phyloP scores from a whole-genome alignment of 768 basidiomycete genomes.

The Naematelia aurantialba region DNA sequence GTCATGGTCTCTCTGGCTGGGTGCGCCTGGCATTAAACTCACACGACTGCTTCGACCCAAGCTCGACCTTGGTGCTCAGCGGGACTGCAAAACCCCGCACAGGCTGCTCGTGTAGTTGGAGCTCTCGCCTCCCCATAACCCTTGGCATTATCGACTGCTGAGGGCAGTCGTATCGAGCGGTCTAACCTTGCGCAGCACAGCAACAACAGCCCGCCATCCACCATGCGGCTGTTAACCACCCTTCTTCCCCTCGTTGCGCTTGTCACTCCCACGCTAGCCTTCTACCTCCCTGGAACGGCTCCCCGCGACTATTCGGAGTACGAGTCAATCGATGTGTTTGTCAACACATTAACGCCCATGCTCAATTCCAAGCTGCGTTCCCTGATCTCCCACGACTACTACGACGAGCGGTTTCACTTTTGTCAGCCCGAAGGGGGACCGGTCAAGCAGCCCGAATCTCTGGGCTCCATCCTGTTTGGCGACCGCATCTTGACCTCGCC shows the following conservation, averaged over 20 bases:
- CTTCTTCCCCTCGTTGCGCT: background rate
- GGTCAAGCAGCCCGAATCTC: conserved; percentile 62
- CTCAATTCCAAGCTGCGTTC: conserved; percentile 52
- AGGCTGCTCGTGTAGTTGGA: too few species aligned
- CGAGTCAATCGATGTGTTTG: conserved; percentile 60
- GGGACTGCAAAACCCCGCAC: too few species aligned
- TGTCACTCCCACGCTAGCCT: conserved; percentile 53
- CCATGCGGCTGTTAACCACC: background rate
- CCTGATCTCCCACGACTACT: conserved; percentile 74
- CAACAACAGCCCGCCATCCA: background rate
- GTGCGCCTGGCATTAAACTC: too few species aligned
- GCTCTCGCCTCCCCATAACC: too few species aligned
- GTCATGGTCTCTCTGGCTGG: too few species aligned
- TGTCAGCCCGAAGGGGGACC: conserved; percentile 72
- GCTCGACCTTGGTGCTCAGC: too few species aligned
- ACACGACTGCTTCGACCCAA: too few species aligned
- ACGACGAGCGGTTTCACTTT: conserved; percentile 76
- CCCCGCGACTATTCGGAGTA: conserved; percentile 73
- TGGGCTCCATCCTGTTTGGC: conserved; percentile 93
- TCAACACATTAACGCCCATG: conserved; percentile 88
- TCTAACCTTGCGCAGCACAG: background rate
- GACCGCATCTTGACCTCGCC: conserved; percentile 90
- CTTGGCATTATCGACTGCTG: conserved; percentile 13
- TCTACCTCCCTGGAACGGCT: conserved; percentile 83
- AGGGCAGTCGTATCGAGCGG: too few species aligned